These are phyloP conservation scores for Gleditsia sinensis DNA, from an alignment of 306 rosid genomes.

Conservation along the genomic window DNA sequence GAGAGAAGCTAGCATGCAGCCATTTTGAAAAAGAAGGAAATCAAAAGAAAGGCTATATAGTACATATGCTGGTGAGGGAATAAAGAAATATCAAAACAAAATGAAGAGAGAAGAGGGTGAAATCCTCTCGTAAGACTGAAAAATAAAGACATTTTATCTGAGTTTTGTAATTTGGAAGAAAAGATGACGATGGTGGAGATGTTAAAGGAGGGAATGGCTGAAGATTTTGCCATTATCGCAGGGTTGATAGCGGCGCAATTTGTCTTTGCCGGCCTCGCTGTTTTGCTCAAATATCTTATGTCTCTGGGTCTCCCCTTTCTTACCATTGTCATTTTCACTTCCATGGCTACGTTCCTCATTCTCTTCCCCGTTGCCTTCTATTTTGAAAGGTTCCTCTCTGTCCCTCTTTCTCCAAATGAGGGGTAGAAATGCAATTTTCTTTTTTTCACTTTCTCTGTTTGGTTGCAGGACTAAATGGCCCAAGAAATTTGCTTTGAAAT, in stretches of 20 bases:
- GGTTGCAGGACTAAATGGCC: conserved; percentile 78
- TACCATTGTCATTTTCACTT: conserved; percentile 63
- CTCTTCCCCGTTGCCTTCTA: conserved; percentile 66
- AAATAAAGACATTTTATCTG: background rate
- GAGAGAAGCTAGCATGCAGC: background rate
- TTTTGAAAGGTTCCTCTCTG: conserved; percentile 67
- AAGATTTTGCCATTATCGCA: conserved; percentile 53
- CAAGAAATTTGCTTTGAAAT: conserved; percentile 42
- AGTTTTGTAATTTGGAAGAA: conserved; percentile 18
- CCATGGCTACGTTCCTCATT: conserved; percentile 65
- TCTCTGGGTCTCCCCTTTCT: conserved; percentile 64
- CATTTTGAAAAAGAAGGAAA: background rate
- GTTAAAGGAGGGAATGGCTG: conserved; percentile 32
- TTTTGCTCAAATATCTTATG: conserved; percentile 61
- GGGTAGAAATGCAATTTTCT: background rate
- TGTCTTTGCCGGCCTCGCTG: conserved; percentile 69
- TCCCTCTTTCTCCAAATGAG: conserved; percentile 1
- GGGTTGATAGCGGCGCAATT: conserved; percentile 70
- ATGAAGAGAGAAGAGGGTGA: conserved; percentile 6
- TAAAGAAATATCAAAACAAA: background rate
- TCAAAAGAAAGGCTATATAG: no score
- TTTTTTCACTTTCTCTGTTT: background rate
- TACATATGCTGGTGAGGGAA: no score
- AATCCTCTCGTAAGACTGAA: background rate
- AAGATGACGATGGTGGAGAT: conserved; percentile 19